Evolutionary conservation across 768 basidiomycete species (phyloP).

Genomic region (Leucosporidium creatinivorum): DNA sequence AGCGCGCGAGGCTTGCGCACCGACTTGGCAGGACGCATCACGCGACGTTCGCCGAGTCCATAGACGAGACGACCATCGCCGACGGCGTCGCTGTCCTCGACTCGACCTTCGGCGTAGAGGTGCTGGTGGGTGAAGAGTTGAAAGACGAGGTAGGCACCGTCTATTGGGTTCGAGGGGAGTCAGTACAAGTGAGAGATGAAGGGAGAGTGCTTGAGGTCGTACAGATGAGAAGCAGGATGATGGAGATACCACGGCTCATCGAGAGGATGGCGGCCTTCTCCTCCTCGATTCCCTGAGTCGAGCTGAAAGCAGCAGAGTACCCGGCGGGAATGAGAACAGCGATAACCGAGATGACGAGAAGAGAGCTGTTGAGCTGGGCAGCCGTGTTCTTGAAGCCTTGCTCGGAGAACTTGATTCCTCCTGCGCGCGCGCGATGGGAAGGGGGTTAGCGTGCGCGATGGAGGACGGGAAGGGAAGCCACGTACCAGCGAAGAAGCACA

Average conservation of each 20-base stretch:
- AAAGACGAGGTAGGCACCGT: slow-evolving; percentile 37
- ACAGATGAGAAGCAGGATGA: slow-evolving; percentile 66
- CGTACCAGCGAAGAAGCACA: slow-evolving; percentile 29
- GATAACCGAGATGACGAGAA: slow-evolving; percentile 33
- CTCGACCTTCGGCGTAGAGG: slow-evolving; percentile 17
- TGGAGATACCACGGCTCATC: slow-evolving; percentile 43
- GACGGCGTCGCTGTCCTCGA: background rate
- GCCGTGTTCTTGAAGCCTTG: slow-evolving; percentile 26
- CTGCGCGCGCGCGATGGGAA: background rate
- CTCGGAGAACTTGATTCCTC: slow-evolving; percentile 20
- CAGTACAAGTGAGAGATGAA: no score
- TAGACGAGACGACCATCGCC: slow-evolving; percentile 15
- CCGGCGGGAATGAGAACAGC: slow-evolving; percentile 49
- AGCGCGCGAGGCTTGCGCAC: slow-evolving; percentile 11
- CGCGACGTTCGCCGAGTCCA: slow-evolving; percentile 11
- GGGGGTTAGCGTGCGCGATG: background rate
- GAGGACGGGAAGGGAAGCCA: background rate
- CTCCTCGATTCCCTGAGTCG: background rate
- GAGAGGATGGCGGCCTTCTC: slow-evolving; percentile 29
- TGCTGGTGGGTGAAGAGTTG: slow-evolving; percentile 31
- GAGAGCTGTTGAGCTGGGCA: slow-evolving; percentile 35
- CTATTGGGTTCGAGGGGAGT: background rate
- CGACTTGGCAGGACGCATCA: slow-evolving; percentile 8
- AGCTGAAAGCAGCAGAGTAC: slow-evolving; percentile 49
- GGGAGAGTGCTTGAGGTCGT: no score